Percentiles rank a stretch among this genome's conserved stretches.
These are phyloP conservation scores for Geotrichum histeridarum DNA, from an alignment of 1,139 yeast species.

Conservation along the genomic window DNA sequence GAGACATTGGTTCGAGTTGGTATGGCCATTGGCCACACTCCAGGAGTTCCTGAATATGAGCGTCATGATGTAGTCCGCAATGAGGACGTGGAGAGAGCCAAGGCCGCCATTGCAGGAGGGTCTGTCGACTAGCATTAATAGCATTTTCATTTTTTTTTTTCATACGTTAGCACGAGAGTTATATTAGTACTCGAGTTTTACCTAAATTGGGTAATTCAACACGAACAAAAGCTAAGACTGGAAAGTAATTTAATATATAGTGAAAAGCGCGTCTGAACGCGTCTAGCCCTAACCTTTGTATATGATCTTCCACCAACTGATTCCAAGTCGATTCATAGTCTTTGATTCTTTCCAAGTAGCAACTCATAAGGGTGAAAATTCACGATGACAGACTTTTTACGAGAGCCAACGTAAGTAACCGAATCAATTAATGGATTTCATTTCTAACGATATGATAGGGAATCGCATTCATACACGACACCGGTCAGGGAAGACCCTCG, in stretches of 20 bases:
- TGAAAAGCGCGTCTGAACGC: no score
- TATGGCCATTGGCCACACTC: conserved; percentile 78
- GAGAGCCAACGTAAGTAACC: background rate
- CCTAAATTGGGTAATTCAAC: no score
- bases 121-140: background rate
- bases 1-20: conserved; percentile 89
- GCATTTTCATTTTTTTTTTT: no score
- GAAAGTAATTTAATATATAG: no score
- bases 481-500: background rate
- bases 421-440: background rate
- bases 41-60: conserved; percentile 25
- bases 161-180: no score
- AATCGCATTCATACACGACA: background rate
- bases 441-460: background rate
- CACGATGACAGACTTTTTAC: background rate
- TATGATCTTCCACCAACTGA: no score
- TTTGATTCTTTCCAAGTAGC: no score
- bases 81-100: conserved; percentile 27
- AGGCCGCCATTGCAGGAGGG: conserved; percentile 24
- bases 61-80: conserved; percentile 24
- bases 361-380: no score
- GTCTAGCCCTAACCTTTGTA: no score
- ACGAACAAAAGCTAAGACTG: no score
- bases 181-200: no score
- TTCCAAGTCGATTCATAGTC: no score